Base-by-base conservation (phyloP, 306 rosid genomes). In the Senna siamea region DNA sequence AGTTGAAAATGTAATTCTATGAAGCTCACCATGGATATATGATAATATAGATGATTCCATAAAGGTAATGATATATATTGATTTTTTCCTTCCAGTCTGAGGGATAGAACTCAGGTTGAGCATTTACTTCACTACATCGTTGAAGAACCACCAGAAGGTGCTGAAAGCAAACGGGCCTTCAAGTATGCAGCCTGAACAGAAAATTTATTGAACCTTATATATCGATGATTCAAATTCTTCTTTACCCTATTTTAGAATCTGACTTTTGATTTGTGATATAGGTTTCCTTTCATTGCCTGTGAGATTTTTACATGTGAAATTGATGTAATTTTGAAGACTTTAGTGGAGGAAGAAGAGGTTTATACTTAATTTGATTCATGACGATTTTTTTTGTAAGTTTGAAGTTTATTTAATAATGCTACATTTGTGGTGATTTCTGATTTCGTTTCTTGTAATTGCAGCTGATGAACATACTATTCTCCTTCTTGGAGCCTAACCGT, bases 321-420 rank as follows among this genome's bases (percentile, higher is more conserved):
- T 80, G 99, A 95, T 75, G 99, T 90, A 79, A 95, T 95, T 79
- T 83, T 95, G 84, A 95, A 95, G 96, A 89, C 98, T 70, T 79
- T 95, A 80, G 99, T 90, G 70, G 99, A 95, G 79, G 99, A 95
- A 70, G 98, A 90, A 81, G 97, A 95, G 99, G 99, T 95, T 81
- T 63, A 15, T 48, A 74, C 59, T 70, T 50, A 53, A 54, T 55
- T 62, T 69, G 61, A 52, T 74, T 63, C 34, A 30, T 65, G 69
- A 61, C 51, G 12, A 63, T 10, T 20, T 38, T 12, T 62, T 43
- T 75, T 11, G 62, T 40, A 20, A 34, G 48, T 46, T 74, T 57
- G 68, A 66, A 56, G 72, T 60, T 60, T 13, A 69, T 62, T 20
- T 78, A 26, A 53, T 18, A 11, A 41, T 64, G 40, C 20, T 66